Conservation (phyloP, 345 rosid genomes). For the Triadica sebifera region DNA sequence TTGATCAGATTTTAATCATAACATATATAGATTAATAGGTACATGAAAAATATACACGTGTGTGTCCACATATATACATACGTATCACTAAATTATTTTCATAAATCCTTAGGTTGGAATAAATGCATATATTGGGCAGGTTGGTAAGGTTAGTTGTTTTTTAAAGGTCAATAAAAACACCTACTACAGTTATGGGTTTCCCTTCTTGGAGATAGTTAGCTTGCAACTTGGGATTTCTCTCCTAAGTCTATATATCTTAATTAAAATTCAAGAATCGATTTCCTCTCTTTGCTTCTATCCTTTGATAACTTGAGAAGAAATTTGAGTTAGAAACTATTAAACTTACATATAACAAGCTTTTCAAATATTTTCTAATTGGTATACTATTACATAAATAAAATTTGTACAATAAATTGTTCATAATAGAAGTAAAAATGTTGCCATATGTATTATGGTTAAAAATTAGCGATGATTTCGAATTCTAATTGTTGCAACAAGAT, state of each 20-base stretch:
- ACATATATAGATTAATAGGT: not conserved
- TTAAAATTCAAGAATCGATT: not conserved
- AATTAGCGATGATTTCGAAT: too few relatives aligned
- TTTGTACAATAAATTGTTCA: too few relatives aligned
- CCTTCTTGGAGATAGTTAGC: conserved; percentile 23
- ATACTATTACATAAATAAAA: too few relatives aligned
- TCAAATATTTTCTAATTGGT: too few relatives aligned
- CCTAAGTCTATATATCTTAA: not conserved
- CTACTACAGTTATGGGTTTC: conserved; percentile 27
- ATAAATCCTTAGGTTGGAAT: conserved; percentile 29
- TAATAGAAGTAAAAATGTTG: too few relatives aligned
- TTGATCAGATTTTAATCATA: too few relatives aligned
- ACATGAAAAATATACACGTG: not conserved
- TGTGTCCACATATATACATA: not conserved
- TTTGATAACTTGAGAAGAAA: not conserved
- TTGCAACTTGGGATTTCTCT: conserved; percentile 16
- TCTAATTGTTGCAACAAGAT: too few relatives aligned
- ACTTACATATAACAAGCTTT: too few relatives aligned
- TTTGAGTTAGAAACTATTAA: too few relatives aligned
- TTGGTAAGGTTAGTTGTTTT: conserved; percentile 47
- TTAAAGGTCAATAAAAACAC: conserved; percentile 33
- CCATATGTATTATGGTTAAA: too few relatives aligned
- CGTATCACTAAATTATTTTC: not conserved
- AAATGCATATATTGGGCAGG: conserved; percentile 36
- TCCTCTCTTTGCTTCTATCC: not conserved